Percentiles rank a stretch among this genome's conserved stretches.
phyloP scores from a whole-genome alignment of 1,284 basidiomycete genomes.

The Apiotrichum gracile region DNA sequence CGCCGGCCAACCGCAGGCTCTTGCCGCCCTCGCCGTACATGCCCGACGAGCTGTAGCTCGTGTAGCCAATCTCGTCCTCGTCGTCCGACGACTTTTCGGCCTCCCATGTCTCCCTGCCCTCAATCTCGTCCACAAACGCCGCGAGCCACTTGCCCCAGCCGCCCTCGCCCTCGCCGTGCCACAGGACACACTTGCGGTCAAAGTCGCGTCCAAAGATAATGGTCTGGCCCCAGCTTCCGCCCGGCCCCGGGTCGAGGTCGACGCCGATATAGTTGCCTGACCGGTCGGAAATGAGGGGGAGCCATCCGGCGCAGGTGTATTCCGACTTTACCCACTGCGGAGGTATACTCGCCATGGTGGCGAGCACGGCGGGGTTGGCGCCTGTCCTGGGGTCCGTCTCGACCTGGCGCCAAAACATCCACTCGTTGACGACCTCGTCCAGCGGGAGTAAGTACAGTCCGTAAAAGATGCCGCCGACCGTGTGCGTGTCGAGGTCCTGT shows the following conservation, averaged over 20 bases:
- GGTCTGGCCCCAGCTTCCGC: conserved; percentile 78
- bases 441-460: conserved; percentile 75
- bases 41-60: conserved; percentile 73
- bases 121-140: conserved; percentile 87
- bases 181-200: conserved; percentile 93
- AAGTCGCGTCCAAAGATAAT: conserved; percentile 98
- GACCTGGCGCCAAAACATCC: conserved; percentile 87
- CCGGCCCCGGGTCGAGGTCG: conserved; percentile 78
- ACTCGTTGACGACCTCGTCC: conserved; percentile 85
- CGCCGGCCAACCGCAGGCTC: conserved; percentile 62
- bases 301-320: conserved; percentile 93
- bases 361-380: conserved; percentile 62
- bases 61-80: conserved; percentile 73
- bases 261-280: conserved; percentile 95
- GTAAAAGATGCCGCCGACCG: conserved; percentile 65
- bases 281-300: conserved; percentile 88
- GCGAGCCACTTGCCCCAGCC: conserved; percentile 96
- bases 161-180: conserved; percentile 77
- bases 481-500: conserved; percentile 73
- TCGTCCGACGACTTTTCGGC: conserved; percentile 54
- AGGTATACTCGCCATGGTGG: conserved; percentile 83
- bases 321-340: conserved; percentile 81
- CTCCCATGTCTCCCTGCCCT: conserved; percentile 80
- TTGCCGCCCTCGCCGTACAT: conserved; percentile 63
- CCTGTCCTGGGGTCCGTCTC: conserved; percentile 71